phyloP scores from a whole-genome alignment of 192 early-diverging fungal species.

The Globomyces pollinis-pini region DNA sequence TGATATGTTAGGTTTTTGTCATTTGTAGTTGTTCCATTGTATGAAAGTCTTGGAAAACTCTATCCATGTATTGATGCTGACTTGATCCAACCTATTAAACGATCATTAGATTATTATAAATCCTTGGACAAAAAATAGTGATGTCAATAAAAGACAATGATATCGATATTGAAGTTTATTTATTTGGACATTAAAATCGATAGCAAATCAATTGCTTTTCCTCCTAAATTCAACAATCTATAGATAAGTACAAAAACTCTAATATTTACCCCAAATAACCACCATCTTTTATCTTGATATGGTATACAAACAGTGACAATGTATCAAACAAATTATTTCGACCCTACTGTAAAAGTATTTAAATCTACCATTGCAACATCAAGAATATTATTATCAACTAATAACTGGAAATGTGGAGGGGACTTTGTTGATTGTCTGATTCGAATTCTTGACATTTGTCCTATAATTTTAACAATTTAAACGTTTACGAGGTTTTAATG shows the following conservation, averaged over 20 bases:
- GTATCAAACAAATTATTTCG: conserved; percentile 1
- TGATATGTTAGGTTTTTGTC: conserved; percentile 34
- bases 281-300: background rate
- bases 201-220: no score
- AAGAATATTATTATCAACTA: background rate
- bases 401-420: conserved; percentile 1
- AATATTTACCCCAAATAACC: background rate
- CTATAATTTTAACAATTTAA: background rate
- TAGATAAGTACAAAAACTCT: background rate
- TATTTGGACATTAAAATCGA: no score
- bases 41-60: conserved; percentile 34
- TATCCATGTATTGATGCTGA: conserved; percentile 35
- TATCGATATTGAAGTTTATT: no score
- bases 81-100: conserved; percentile 33
- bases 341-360: background rate
- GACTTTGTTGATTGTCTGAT: background rate
- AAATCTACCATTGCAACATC: background rate
- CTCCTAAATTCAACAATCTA: background rate
- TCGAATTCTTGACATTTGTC: background rate
- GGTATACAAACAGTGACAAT: conserved; percentile 1
- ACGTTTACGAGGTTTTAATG: background rate
- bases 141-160: background rate
- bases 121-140: conserved; percentile 7
- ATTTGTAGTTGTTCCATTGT: conserved; percentile 49
- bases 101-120: conserved; percentile 41